These are phyloP conservation scores for Oryza brachyantha DNA, from an alignment of 176 grass and related monocot species.

Conservation along the genomic window DNA sequence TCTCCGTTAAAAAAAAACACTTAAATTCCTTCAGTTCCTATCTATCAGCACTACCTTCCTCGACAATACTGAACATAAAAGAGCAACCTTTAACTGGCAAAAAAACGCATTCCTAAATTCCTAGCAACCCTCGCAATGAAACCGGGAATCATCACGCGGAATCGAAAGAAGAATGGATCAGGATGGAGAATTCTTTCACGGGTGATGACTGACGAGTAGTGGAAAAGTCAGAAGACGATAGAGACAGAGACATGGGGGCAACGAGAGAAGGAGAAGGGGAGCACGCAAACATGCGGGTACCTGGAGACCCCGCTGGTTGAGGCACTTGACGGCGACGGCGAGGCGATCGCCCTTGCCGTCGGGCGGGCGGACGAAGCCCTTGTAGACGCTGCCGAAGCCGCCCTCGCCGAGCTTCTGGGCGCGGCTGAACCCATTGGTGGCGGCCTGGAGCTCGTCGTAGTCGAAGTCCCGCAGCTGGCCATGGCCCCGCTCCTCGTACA, in stretches of 20 bases:
- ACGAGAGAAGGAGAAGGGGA: background rate
- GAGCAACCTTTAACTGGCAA: background rate
- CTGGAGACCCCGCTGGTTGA: conserved; percentile 80
- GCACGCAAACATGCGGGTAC: conserved; percentile 2
- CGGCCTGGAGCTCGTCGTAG: conserved; percentile 63
- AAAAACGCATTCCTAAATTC: background rate
- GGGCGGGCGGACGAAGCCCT: conserved; percentile 54
- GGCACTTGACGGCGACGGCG: conserved; percentile 74
- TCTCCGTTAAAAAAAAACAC: background rate
- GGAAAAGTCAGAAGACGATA: background rate
- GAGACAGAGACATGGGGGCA: background rate
- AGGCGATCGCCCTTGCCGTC: conserved; percentile 54
- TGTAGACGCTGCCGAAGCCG: conserved; percentile 85
- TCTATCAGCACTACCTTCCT: background rate
- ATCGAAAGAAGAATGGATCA: background rate
- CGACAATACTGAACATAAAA: background rate
- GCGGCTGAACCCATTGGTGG: conserved; percentile 73
- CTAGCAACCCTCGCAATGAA: background rate
- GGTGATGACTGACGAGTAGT: background rate
- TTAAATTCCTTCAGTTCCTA: background rate
- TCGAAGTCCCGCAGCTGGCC: conserved; percentile 66
- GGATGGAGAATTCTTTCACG: background rate
- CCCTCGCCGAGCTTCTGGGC: conserved; percentile 87
- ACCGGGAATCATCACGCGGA: background rate
- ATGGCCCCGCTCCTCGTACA: conserved; percentile 89